phyloP scores from a whole-genome alignment of 1,284 basidiomycete genomes.

The Entoloma clypeatum region DNA sequence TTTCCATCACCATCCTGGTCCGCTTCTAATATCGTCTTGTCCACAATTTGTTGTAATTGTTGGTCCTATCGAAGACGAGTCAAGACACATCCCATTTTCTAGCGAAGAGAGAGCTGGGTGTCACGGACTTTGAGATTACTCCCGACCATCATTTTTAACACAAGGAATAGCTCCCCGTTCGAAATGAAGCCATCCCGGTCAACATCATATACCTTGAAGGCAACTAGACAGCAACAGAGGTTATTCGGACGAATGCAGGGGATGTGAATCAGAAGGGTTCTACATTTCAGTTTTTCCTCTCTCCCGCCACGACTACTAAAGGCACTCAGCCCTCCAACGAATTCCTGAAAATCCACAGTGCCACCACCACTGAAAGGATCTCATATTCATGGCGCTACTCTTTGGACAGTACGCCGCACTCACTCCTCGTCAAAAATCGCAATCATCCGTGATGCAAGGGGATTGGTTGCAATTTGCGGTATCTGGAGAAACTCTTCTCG shows the following conservation, averaged over 20 bases:
- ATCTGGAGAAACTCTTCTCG: slow-evolving; percentile 98
- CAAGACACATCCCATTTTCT: slow-evolving; percentile 2
- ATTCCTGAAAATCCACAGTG: slow-evolving; percentile 98
- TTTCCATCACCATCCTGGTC: slow-evolving; percentile 98
- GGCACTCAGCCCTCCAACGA: slow-evolving; percentile 95
- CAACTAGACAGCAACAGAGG: slow-evolving; percentile 53
- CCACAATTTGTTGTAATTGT: slow-evolving; percentile 98
- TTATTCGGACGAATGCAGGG: background rate
- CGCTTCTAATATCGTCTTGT: slow-evolving; percentile 99
- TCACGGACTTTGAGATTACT: slow-evolving; percentile 86
- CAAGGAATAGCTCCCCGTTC: slow-evolving; percentile 98
- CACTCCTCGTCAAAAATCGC: slow-evolving; percentile 99
- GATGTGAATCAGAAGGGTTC: slow-evolving; percentile 31
- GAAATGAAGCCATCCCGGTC: slow-evolving; percentile 97
- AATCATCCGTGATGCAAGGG: slow-evolving; percentile 95
- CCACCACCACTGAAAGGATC: slow-evolving; percentile 76
- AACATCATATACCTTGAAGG: slow-evolving; percentile 99
- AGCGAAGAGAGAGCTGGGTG: slow-evolving; percentile 7
- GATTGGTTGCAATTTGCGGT: slow-evolving; percentile 98
- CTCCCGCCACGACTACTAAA: slow-evolving; percentile 95
- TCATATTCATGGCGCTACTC: slow-evolving; percentile 2
- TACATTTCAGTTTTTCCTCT: slow-evolving; percentile 96
- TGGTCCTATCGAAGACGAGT: no score
- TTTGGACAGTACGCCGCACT: slow-evolving; percentile 30
- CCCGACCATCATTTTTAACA: slow-evolving; percentile 99